A percentile compares a stretch with the other conserved stretches of the same genome.
Evolutionary conservation across 2,329 filamentous ascomycete genomes (phyloP).

Genomic region (Calonectria hawksworthii): DNA sequence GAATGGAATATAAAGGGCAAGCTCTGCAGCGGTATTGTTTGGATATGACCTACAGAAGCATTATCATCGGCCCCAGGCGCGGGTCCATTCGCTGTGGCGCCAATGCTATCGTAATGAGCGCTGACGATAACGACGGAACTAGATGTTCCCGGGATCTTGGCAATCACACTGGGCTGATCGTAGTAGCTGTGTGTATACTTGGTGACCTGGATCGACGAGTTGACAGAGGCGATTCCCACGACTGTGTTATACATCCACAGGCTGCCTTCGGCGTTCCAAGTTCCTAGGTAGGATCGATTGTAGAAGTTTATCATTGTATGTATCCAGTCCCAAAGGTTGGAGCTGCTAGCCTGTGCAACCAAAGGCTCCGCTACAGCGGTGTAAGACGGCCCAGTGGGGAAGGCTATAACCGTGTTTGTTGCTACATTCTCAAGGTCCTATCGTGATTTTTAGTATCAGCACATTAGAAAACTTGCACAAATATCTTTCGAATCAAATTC

Average conservation of each 20-base stretch:
- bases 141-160: constrained; percentile 20
- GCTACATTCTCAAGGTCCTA: constrained; percentile 20
- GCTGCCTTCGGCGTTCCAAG: constrained; percentile 1
- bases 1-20: not conserved
- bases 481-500: not conserved
- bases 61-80: constrained; percentile 23
- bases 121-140: constrained; percentile 18
- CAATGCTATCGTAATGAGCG: constrained; percentile 25
- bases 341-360: constrained; percentile 6
- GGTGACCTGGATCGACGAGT: constrained; percentile 14
- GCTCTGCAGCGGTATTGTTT: not conserved
- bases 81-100: constrained; percentile 20
- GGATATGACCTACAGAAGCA: constrained; percentile 15
- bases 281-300: constrained; percentile 24
- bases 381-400: constrained; percentile 12
- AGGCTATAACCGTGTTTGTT: not conserved
- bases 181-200: constrained; percentile 19
- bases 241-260: constrained; percentile 26
- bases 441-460: not conserved
- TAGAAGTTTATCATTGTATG: constrained; percentile 16
- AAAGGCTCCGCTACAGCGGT: constrained; percentile 19
- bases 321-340: constrained; percentile 55
- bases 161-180: constrained; percentile 24
- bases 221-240: constrained; percentile 1
- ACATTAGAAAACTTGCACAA: not conserved